Base-by-base conservation (phyloP, 257 asterid genomes). In the Haberlea rhodopensis region DNA sequence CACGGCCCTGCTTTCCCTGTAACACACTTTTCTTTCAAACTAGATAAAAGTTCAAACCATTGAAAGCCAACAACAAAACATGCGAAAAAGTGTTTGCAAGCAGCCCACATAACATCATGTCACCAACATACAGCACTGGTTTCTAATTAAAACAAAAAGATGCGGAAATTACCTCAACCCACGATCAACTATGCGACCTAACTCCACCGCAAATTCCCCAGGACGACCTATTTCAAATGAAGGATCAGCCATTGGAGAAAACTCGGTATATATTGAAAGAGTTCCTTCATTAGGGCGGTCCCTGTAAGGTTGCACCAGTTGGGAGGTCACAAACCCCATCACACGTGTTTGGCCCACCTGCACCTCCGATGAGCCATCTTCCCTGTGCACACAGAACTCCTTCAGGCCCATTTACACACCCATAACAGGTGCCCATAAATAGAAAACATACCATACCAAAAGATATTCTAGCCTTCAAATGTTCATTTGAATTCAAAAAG, bases 171-270 rank as follows among this genome's bases (percentile, higher is more conserved):
- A 91, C 98, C 97, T 87, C 84, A 94, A 77, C 28, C 99, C 97
- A 60, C 96, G 96, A 84, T 94, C 99, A 69, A 94, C 71, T 51
- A 94, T 79, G 34, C 99, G 97, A 10, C 96, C 99, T 84, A 94
- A 77, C 71, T 94, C 99, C 58, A 94, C 87, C 21, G 99, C 91
- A 77, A 77, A 81, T 77, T 87, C 99, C 63, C 91, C 88, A 26
- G 95, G 99, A 58, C 92, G 96, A 19, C 97, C 99, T 21, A 73
- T 71, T 82, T 94, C 99, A 73, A 90, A 94, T 10, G 90, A 83
- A 69, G 96, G 99, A 76, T 94, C 99, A 10, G 97, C 99, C 99
- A 94, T 90, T 20, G 99, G 99, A 64, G 99, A 94, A 76, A 94
- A 90, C 74, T 94, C 99, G 1, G 94, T 82, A 75, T 75, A 94